Percentiles rank a stretch among this genome's conserved stretches.
These are phyloP conservation scores for Hyphopichia wangnamkhiaoensis DNA, from an alignment of 1,139 yeast species.

Conservation along the genomic window DNA sequence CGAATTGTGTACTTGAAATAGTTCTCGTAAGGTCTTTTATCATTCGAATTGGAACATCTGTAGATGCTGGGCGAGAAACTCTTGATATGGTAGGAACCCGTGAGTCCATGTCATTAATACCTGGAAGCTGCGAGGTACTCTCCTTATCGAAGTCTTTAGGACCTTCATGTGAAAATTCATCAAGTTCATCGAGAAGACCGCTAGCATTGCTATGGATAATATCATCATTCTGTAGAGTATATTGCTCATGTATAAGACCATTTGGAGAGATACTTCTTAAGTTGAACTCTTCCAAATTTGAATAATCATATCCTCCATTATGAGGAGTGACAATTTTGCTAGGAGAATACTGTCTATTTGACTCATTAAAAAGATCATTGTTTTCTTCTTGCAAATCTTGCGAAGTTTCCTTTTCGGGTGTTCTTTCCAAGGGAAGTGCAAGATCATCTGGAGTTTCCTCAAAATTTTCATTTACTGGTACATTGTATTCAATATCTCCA, in stretches of 20 bases:
- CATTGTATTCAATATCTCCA: too few species aligned
- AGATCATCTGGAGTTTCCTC: too few species aligned
- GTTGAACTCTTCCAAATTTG: neutral
- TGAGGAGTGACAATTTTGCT: constrained; percentile 8
- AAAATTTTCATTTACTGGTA: too few species aligned
- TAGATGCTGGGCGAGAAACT: neutral
- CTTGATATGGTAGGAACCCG: too few species aligned
- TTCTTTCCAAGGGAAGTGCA: too few species aligned
- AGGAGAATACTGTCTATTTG: constrained; percentile 3
- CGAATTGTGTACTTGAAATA: constrained; percentile 6
- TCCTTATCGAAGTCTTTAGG: neutral
- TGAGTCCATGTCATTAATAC: too few species aligned
- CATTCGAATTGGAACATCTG: constrained; percentile 8
- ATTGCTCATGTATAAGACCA: constrained; percentile 20
- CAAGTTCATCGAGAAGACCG: neutral
- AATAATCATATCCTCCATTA: neutral
- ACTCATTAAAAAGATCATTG: too few species aligned
- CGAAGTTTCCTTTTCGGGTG: too few species aligned
- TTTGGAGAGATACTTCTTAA: constrained; percentile 8
- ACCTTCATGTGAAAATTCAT: neutral
- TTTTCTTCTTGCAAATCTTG: too few species aligned
- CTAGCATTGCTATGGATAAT: neutral
- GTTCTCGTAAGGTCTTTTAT: constrained; percentile 12
- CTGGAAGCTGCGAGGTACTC: too few species aligned
- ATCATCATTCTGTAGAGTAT: constrained; percentile 15